Base-by-base conservation (phyloP, 164 flowering plant genomes). In the Magnolia officinalis region DNA sequence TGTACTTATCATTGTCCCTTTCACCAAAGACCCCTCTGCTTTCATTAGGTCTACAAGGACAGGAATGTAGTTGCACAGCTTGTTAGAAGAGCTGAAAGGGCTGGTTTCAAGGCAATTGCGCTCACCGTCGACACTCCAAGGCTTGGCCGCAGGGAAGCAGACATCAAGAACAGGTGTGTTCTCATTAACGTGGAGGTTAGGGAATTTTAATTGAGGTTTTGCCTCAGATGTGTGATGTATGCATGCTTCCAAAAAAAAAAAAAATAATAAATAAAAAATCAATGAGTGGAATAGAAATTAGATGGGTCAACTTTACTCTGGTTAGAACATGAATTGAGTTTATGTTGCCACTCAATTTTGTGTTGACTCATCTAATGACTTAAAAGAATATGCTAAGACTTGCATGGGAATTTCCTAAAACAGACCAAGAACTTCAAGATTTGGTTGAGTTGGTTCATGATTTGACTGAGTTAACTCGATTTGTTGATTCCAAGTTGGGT, bases 71-170 rank as follows among this genome's bases (percentile, higher is more conserved):
- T 90, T 70, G 85, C 79, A 14, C 95, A 90, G 80, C 96, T 95
- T 63, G 97, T 95, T 49, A 85, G 90, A 81, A 88, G 98, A 84
- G 98, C 98, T 73, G 97, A 95, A 82, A 88, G 88, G 83, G 94
- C 96, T 78, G 98, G 98, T 24, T 93, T 90, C 80, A 95, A 92
- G 83, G 98, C 97, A 18, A 93, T 95, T 83, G 99, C 91, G 66
- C 95, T 95, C 24, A 92, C 98, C 66, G 97, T 92, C 55, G 97
- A 95, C 78, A 91, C 98, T 63, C 99, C 99, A 61, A 85, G 88
- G 73, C 92, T 93, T 14, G 99, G 99, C 8, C 90, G 99, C 63
- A 88, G 98, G 79, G 99, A 95, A 80, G 88, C 96, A 79, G 98
- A 95, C 80, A 93, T 95, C 76, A 95, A 89, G 86, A 95, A 95